These are phyloP conservation scores for Achlya hypogyna DNA, from an alignment of 352 stramenopile species.

Conservation along the genomic window DNA sequence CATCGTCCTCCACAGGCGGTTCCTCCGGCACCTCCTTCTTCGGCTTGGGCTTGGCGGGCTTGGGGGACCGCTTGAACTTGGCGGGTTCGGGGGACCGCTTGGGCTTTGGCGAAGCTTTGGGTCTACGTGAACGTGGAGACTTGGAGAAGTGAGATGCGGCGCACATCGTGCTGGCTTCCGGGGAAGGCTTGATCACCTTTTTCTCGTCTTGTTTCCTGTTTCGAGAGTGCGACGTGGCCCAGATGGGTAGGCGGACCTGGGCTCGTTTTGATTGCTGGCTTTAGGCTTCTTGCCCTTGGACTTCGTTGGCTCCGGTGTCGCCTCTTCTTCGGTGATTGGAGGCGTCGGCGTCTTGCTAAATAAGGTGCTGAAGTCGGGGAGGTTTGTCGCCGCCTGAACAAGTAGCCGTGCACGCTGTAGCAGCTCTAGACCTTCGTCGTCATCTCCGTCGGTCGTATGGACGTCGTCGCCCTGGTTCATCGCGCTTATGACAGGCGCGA, in stretches of 20 bases:
- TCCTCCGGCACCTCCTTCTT: slow-evolving; percentile 18
- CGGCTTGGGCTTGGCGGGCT: not conserved
- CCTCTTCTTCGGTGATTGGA: not conserved
- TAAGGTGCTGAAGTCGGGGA: slow-evolving; percentile 12
- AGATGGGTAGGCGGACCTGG: not conserved
- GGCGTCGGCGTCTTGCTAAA: slow-evolving; percentile 1
- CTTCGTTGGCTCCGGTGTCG: slow-evolving; percentile 21
- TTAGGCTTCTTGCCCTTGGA: not conserved
- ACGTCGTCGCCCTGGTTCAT: not conserved
- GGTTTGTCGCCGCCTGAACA: slow-evolving; percentile 29
- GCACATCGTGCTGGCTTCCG: too few relatives aligned
- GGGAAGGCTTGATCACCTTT: not conserved
- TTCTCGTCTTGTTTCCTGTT: not conserved
- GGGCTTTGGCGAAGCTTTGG: too few relatives aligned
- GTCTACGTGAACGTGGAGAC: too few relatives aligned
- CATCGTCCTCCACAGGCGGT: slow-evolving; percentile 25
- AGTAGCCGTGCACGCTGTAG: slow-evolving; percentile 36
- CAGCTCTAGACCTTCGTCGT: slow-evolving; percentile 25
- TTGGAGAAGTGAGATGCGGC: too few relatives aligned
- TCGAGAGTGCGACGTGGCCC: slow-evolving; percentile 17
- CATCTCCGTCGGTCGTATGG: slow-evolving; percentile 16
- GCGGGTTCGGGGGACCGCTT: too few relatives aligned
- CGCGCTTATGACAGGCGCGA: not conserved
- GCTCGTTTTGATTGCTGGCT: not conserved
- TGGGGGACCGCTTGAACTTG: not conserved